Conservation (phyloP, 2,329 filamentous ascomycete genomes). For the Aureobasidium sp. region DNA sequence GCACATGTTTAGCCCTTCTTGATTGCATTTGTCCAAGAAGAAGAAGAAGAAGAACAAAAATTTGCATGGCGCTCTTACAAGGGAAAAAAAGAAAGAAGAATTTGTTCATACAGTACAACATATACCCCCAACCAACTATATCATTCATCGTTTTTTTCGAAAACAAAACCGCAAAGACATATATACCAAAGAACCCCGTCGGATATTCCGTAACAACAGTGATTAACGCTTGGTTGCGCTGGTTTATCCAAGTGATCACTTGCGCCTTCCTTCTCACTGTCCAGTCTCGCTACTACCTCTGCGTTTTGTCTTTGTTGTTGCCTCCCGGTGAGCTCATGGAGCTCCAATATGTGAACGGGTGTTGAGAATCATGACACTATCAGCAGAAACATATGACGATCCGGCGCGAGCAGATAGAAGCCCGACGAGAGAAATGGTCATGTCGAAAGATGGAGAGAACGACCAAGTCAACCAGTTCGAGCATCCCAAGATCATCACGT, state of each 20-base stretch:
- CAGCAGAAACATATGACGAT: no score
- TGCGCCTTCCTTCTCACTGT: neutral
- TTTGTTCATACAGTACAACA: conserved; percentile 7
- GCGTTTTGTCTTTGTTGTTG: no score
- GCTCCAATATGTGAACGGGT: no score
- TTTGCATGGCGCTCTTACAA: neutral
- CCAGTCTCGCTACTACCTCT: no score
- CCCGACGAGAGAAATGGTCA: no score
- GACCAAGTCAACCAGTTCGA: no score
- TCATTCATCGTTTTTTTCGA: neutral
- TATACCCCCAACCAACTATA: neutral
- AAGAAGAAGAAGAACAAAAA: neutral
- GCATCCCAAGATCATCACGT: no score
- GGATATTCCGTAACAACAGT: neutral
- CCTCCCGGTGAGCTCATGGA: no score
- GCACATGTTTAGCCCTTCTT: conserved; percentile 36
- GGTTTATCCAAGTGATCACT: no score
- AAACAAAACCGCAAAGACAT: neutral
- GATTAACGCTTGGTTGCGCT: neutral
- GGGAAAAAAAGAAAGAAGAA: neutral
- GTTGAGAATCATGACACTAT: no score
- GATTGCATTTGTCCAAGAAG: neutral
- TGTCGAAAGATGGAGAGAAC: no score
- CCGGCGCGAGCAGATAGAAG: no score
- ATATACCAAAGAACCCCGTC: neutral